Percentiles rank a stretch among this genome's conserved stretches.
Evolutionary conservation across 176 grass and related monocot genomes (phyloP).

Genomic region (Saccharum spontaneum): DNA sequence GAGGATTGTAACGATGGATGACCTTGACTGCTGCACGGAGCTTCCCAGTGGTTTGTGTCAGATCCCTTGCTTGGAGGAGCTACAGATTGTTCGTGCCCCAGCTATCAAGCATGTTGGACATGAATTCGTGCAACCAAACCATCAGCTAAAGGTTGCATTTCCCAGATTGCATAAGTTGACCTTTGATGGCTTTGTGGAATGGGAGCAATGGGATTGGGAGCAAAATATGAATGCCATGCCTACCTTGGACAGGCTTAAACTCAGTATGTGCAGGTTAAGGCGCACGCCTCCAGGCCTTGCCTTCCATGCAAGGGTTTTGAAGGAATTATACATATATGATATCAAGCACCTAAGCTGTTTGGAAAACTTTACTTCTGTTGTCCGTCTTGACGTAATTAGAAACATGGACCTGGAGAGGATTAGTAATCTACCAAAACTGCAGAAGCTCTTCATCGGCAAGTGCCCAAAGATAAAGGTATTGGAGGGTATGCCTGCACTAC

Average conservation of each 20-base stretch:
- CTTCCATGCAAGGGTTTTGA: neutral
- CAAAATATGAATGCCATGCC: neutral
- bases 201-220: neutral
- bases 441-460: neutral
- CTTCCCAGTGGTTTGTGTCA: neutral
- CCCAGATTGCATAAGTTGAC: neutral
- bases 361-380: constrained; percentile 2
- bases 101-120: neutral
- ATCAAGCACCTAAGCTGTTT: neutral
- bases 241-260: neutral
- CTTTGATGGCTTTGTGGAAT: neutral
- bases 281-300: neutral
- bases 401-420: neutral
- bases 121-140: neutral
- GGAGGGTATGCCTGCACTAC: neutral
- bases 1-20: neutral
- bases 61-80: neutral
- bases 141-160: too few species aligned
- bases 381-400: neutral
- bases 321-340: neutral
- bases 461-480: neutral
- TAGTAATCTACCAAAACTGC: neutral
- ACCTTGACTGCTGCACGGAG: neutral
- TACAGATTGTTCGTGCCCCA: neutral
- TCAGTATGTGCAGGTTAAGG: too few species aligned